Base-by-base conservation (phyloP, 148 eudicot species). In the Mesembryanthemum crystallinum region DNA sequence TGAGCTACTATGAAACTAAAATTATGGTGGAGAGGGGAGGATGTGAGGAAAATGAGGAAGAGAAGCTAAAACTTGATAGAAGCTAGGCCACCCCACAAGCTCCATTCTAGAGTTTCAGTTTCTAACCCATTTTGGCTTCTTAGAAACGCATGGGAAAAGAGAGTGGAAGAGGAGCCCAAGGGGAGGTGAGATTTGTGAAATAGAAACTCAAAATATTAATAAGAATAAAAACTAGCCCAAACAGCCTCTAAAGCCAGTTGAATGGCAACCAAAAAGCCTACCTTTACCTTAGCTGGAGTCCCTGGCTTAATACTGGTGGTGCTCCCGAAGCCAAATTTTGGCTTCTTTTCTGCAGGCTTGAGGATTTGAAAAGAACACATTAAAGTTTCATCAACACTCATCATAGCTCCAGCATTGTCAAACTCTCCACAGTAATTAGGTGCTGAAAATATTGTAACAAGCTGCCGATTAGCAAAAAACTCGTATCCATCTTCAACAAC, bases 391-490 rank as follows among this genome's bases (percentile, higher is more conserved):
- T 81, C 83, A 1, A 81, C 71, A 30, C 74, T 81, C 77, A 81
- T 72, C 83, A 81, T 81, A 47, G 80, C 83, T 67, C 83, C 83
- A 25, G 80, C 80, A 52, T 81, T 81, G 69, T 81, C 83, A 62
- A 81, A 81, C 51, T 81, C 83, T 67, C 83, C 83, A 39, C 80
- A 77, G 49, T 81, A 81, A 73, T 81, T 81, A 47, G 83, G 83
- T 1, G 83, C 83, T 42, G 83, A 81, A 81, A 81, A 81, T 43
- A 81, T 77, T 5, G 83, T 81, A 8, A 81, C 80, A 23, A 81
- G 80, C 58, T 64, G 73, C 70, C 80, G 73, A 68, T 49, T 69
- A 28, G 83, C 83, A 15, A 81, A 81, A 70, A 77, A 81, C 80
- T 81, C 77, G 1, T 81, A 81, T 7, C 83, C 83, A 61, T 81